Evolutionary conservation across 371 early-diverging fungal genomes (phyloP), one percentile per base, ranked within the genome.

Genomic region (Mortierella sp.): DNA sequence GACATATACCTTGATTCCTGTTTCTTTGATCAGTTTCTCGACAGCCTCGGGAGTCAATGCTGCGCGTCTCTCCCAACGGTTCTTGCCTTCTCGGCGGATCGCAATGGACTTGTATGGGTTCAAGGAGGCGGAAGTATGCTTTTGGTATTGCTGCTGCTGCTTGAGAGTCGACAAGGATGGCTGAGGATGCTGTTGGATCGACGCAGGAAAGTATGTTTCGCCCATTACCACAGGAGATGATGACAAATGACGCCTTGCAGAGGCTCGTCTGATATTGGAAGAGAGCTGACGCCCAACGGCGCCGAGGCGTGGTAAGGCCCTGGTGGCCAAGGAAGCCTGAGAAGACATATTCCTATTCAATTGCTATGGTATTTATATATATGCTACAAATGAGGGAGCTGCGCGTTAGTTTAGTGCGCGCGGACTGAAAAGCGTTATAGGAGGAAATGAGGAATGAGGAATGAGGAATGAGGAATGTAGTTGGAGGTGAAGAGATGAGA

Each of bases 31-130:
- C 66, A 98, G 86, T 47, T 85, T 80, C 65, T 91, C 88, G 66
- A 98, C 93, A n/a, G 90, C 89, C 13, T 86, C 86, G 21, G 97
- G 97, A 8, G 93, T 92, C 69, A 96, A 86, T 24, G 98, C 94
- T 21, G 94, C 94, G 10, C 99, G 88, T 7, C 98, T 89, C 80
- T 98, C 99, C 99, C 99, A 98, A 41, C 93, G 87, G 86, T 95
- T 96, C 87, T 98, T 98, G 87, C 94, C 94, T 86, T 98, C 99
- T 53, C 97, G 87, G 16, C 98, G 92, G 66, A 98, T 92, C 24
- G 96, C 99, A 36, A 98, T 77, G 9, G 87, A 78, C 70, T 83
- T 80, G 80, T 64, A 80, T 7, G 80, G 80, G 69, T 80, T 80
- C 57, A 68, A 5, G n/a, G 74, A 41, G 8, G 74, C 28, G 8